phyloP scores from a whole-genome alignment of 139 green algal species.

The Chlamydomonas eustigma region DNA sequence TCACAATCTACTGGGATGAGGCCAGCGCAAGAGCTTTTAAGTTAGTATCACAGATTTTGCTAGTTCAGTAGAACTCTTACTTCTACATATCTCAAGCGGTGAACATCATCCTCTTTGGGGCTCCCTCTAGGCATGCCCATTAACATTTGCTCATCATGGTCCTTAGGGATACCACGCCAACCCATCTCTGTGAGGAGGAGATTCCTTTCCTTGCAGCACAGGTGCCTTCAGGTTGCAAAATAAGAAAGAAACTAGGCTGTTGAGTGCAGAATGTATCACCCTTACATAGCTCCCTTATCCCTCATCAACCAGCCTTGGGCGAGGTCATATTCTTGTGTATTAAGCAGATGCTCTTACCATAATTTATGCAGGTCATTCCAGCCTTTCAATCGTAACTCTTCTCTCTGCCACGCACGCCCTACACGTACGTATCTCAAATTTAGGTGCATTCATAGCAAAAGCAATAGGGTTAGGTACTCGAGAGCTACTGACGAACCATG shows the following conservation, averaged over 20 bases:
- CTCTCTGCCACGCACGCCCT: constrained; percentile 28
- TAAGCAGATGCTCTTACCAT: too few species aligned
- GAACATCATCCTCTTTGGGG: constrained; percentile 13
- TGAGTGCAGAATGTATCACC: too few species aligned
- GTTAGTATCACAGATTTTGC: too few species aligned
- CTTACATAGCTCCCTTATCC: too few species aligned
- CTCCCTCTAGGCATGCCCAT: constrained; percentile 7
- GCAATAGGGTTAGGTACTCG: too few species aligned
- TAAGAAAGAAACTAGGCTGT: neutral
- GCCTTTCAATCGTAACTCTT: constrained; percentile 33
- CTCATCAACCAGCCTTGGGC: too few species aligned
- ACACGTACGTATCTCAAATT: too few species aligned
- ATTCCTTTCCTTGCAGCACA: constrained; percentile 43
- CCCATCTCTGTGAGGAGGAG: constrained; percentile 43
- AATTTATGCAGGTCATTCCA: constrained; percentile 49
- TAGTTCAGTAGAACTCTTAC: constrained; percentile 16
- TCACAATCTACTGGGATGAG: too few species aligned
- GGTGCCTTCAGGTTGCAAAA: constrained; percentile 20
- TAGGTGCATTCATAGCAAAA: too few species aligned
- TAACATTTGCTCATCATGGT: constrained; percentile 18
- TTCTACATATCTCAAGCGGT: constrained; percentile 29
- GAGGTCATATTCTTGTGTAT: too few species aligned
- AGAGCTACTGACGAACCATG: constrained; percentile 7
- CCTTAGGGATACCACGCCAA: constrained; percentile 26
- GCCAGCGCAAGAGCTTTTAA: too few species aligned